Base-by-base conservation (phyloP, 2,329 filamentous ascomycete species). In the Colletotrichum chlorophyti region DNA sequence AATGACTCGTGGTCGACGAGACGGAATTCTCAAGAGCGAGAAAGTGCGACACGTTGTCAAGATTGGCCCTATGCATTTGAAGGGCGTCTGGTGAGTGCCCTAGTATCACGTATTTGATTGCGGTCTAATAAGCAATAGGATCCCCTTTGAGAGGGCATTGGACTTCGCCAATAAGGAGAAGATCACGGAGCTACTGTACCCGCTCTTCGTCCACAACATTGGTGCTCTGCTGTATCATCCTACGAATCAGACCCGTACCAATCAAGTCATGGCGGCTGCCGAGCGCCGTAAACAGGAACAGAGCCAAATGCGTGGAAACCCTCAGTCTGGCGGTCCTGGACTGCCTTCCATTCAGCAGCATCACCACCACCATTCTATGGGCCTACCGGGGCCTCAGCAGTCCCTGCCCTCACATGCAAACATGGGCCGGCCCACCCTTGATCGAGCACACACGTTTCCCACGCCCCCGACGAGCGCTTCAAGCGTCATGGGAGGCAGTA, bases 161-260 rank as follows among this genome's bases (percentile, higher is more conserved):
- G 95, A 98, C 68, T 98, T 99, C 72, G 95, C 95, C 64, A 99
- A 99, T 80, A 98, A 97, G 83, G 95, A 99, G 76, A 98, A 98
- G 79, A 99, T 98, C 64, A 98, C 95, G 0, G 94, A 98, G 76
- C 80, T 93, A 43, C 79, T 98, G 52, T 99, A 98, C 74, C 95
- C 95, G 49, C 81, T 99, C 45, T 99, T 99, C 72, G 95, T 98
- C 34, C 93, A 98, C 76, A 96, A 98, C 76, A 98, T 98, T 71
- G 92, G 92, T 60, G 90, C 92, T 57, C 82, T 98, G 64, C 84
- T 98, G 46, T 98, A 97, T 74, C 94, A 98, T 72, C 94, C 95
- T 0, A 89, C 91, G 35, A 97, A 97, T 72, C 90, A 93, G 70
- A 90, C 79, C 64, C 83, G 91, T 65, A 91, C 89, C 42, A 93